phyloP scores from a whole-genome alignment of 768 basidiomycete genomes.

The Termitomyces sp. region DNA sequence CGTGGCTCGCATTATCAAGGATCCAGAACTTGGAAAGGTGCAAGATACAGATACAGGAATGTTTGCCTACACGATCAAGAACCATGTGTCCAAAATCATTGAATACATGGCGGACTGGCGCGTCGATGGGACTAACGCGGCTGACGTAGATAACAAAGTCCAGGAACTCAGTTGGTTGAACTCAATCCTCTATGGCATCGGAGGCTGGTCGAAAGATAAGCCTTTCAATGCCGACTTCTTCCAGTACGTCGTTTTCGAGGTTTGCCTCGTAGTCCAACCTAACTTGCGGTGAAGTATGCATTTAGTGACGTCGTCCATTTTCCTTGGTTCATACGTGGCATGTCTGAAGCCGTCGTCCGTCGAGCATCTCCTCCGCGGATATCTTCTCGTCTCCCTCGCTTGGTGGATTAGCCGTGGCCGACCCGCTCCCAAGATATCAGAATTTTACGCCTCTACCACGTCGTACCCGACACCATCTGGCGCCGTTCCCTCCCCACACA shows the following conservation, averaged over 20 bases:
- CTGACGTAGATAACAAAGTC: slow-evolving; percentile 13
- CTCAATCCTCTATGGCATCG: slow-evolving; percentile 16
- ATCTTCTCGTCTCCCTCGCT: slow-evolving; percentile 46
- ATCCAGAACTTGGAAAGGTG: slow-evolving; percentile 14
- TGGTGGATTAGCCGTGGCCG: slow-evolving; percentile 61
- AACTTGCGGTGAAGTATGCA: slow-evolving; percentile 44
- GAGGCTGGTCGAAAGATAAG: slow-evolving; percentile 14
- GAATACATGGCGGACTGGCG: slow-evolving; percentile 15
- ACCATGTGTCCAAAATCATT: slow-evolving; percentile 4
- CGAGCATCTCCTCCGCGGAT: slow-evolving; percentile 50
- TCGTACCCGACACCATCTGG: slow-evolving; percentile 13
- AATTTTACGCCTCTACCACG: slow-evolving; percentile 37
- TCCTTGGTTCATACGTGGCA: slow-evolving; percentile 47
- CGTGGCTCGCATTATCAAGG: slow-evolving; percentile 15
- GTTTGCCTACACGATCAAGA: slow-evolving; percentile 10
- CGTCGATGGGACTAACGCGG: slow-evolving; percentile 11
- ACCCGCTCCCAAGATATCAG: slow-evolving; percentile 40
- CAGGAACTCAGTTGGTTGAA: slow-evolving; percentile 19
- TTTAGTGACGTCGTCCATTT: slow-evolving; percentile 59
- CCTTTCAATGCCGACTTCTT: slow-evolving; percentile 20
- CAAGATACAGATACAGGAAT: slow-evolving; percentile 8
- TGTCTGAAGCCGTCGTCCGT: slow-evolving; percentile 37
- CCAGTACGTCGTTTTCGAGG: slow-evolving; percentile 9
- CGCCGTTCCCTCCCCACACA: slow-evolving; percentile 21
- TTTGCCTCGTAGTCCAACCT: neutral